These are phyloP conservation scores for Arctium minus DNA, from an alignment of 129 eudicot species.

Conservation along the genomic window DNA sequence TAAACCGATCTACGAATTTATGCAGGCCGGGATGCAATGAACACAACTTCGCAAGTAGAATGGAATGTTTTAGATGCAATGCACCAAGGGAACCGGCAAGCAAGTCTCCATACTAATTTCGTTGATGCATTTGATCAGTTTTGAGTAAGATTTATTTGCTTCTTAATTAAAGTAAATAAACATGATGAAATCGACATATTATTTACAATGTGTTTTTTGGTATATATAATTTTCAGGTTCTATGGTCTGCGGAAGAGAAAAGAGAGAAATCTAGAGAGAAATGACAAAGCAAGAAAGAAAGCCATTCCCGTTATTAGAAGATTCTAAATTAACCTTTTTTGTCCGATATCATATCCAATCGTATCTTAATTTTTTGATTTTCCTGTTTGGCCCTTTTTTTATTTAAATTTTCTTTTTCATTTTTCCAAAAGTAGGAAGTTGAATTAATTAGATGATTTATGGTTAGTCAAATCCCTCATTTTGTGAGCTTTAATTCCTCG, in stretches of 20 bases:
- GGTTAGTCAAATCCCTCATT: conserved; percentile 1
- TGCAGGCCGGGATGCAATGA: conserved; percentile 87
- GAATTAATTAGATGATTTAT: conserved; percentile 1
- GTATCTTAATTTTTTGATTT: not conserved
- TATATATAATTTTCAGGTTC: not conserved
- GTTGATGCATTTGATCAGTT: not conserved
- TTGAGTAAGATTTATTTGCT: not conserved
- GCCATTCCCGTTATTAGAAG: not conserved
- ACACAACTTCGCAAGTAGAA: conserved; percentile 94
- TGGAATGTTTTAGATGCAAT: conserved; percentile 94
- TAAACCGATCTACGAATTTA: not conserved
- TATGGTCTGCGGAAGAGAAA: not conserved
- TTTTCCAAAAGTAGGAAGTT: not conserved
- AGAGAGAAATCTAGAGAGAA: not conserved
- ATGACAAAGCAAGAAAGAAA: not conserved
- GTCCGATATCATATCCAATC: not conserved
- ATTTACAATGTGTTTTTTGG: not conserved
- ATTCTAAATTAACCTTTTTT: not conserved
- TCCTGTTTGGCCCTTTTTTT: not conserved
- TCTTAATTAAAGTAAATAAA: not conserved
- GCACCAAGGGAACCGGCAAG: conserved; percentile 85
- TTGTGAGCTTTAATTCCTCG: conserved; percentile 3
- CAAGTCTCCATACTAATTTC: conserved; percentile 43
- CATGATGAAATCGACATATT: not conserved
- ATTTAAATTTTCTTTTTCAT: not conserved